Percentiles rank a stretch among this genome's conserved stretches.
Conservation (phyloP, 2,329 filamentous ascomycete genomes). For the Neobulgaria alba region DNA sequence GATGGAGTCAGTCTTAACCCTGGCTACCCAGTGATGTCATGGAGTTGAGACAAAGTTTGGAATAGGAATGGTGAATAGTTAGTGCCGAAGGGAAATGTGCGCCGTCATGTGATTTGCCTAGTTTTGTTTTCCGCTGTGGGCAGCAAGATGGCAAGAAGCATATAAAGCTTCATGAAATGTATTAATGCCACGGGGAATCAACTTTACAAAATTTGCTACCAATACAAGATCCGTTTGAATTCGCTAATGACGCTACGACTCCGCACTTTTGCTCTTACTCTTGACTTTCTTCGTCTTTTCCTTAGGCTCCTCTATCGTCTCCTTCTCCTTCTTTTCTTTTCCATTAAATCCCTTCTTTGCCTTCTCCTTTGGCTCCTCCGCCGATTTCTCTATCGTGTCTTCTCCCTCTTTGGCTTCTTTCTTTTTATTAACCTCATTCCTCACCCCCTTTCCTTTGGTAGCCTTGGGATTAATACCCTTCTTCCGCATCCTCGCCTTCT, state of each 20-base stretch:
- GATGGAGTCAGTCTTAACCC: no score
- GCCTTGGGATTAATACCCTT: slow-evolving; percentile 2
- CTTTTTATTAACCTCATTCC: neutral
- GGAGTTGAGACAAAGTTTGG: no score
- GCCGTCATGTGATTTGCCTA: no score
- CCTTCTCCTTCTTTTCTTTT: neutral
- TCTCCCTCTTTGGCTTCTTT: neutral
- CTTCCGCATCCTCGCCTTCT: neutral
- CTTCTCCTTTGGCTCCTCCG: neutral
- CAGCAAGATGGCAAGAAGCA: neutral
- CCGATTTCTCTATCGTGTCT: neutral
- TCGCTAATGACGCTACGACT: neutral
- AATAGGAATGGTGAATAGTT: no score
- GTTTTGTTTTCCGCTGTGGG: neutral
- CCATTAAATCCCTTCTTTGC: neutral
- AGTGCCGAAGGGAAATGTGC: no score
- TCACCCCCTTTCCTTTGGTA: neutral
- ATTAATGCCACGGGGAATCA: neutral
- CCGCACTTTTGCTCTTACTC: neutral
- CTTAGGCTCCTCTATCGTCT: neutral
- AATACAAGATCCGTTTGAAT: neutral
- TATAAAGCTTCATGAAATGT: neutral
- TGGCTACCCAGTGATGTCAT: no score
- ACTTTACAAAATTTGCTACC: neutral
- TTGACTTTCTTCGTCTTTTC: neutral